A percentile compares a stretch with the other conserved stretches of the same genome.
These are phyloP conservation scores for Crithidia fasciculata DNA, from an alignment of 208 protist species.

Conservation along the genomic window DNA sequence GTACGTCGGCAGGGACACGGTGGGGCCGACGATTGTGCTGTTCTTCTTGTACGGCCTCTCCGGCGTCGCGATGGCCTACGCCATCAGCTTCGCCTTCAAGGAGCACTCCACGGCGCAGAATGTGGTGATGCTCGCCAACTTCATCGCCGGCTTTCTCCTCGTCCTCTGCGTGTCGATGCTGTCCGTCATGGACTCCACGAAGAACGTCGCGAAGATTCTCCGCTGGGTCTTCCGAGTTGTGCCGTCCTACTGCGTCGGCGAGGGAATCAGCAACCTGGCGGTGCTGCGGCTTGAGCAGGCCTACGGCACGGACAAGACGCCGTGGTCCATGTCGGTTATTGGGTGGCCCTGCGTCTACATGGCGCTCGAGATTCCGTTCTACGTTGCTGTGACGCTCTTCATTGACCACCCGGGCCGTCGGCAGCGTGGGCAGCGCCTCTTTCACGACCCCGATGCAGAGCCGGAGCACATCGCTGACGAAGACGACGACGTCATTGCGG, in stretches of 20 bases:
- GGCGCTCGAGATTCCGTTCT: conserved; percentile 56
- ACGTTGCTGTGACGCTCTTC: conserved; percentile 66
- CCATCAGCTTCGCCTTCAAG: conserved; percentile 66
- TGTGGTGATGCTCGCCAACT: conserved; percentile 67
- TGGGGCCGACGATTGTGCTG: conserved; percentile 54
- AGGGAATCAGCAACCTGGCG: conserved; percentile 77
- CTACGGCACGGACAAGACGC: conserved; percentile 30
- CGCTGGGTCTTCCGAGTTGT: conserved; percentile 70
- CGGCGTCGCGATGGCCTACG: conserved; percentile 65
- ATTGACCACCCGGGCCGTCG: conserved; percentile 64
- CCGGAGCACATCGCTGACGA: conserved; percentile 43
- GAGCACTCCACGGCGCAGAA: conserved; percentile 76
- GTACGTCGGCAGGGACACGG: conserved; percentile 48
- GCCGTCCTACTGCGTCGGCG: conserved; percentile 77
- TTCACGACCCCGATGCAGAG: conserved; percentile 38
- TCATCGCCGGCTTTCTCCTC: conserved; percentile 82
- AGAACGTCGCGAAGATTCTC: conserved; percentile 43
- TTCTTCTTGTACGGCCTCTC: conserved; percentile 74
- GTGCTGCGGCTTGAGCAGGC: conserved; percentile 32
- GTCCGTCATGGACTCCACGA: conserved; percentile 38
- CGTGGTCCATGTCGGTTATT: conserved; percentile 51
- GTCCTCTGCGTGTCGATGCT: conserved; percentile 67
- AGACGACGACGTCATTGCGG: conserved; percentile 47
- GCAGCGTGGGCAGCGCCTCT: conserved; percentile 33
- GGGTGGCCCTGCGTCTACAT: conserved; percentile 73